Base-by-base conservation (phyloP, 2,329 filamentous ascomycete species). In the Chlorencoelia australis region DNA sequence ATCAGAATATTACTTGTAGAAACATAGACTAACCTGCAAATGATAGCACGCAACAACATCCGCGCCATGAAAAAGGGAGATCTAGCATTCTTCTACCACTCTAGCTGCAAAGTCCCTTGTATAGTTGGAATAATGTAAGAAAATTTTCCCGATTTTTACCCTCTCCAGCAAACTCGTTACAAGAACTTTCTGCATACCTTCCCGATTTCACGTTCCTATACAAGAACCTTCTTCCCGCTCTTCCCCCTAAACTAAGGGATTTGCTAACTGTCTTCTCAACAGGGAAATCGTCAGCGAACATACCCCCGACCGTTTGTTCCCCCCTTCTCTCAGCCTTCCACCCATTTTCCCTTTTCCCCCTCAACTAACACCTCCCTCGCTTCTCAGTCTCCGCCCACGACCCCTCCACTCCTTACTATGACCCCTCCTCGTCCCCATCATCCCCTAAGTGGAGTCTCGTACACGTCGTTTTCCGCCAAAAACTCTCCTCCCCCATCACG, bases 21-120 rank as follows among this genome's bases (percentile, higher is more conserved):
- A 31, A 7, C 13, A 25, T 33, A 27, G 6, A 30, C 13, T 41
- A 28, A 40, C 49, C n/a, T n/a, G 63, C 30, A 54, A 4, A 54
- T 57, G 54, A 13, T 56, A 61, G 89, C 89, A 5, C 76, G 85
- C 17, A 96, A 95, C 54, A 86, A 95, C 56, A 79, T 98, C 63
- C 75, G 84, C 19, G 74, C 77, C 7, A 98, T 98, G 91, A 87
- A 84, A 51, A 77, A 79, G 38, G 88, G 88, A 33, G 91, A 98
- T 55, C 68, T 88, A 20, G 88, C 87, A 17, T 96, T 98, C 64
- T 96, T 98, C 64, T 96, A 96, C 57, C 89, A 95, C 61, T 94
- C 84, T 30, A 94, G 91, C 52, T 91, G 84, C 62, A 94, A 93
- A 57, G 73, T 80, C 16, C 87, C 88, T 0, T 89, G 84, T 2